Evolutionary conservation across 148 eudicot species (phyloP), one percentile per base, ranked within the genome.

Genomic region (Cornus controversa): DNA sequence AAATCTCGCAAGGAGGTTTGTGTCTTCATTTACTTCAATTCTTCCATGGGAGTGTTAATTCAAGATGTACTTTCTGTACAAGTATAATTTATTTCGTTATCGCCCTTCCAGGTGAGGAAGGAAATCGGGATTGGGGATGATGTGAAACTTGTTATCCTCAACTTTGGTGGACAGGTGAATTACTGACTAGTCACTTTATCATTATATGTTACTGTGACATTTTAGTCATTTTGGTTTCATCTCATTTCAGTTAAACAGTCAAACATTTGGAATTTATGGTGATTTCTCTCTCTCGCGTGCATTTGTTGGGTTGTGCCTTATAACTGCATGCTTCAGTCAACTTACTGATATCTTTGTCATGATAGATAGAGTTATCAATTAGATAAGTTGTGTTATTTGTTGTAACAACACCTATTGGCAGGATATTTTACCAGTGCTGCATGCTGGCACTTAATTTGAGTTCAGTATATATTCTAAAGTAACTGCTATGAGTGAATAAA

Each of bases 121-220:
- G 98, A 93, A 71, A 91, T 93, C 80, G 93, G 93, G 50, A 74
- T 93, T 82, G 84, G 73, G 24, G 95, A 93, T 42, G 90, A 91
- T 82, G 86, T 84, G 79, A 96, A 93, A 85, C 84, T 93, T 69
- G 92, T 96, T 74, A 88, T 96, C 79, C 87, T 96, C 42, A 96
- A 96, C 79, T 96, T 96, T 88, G 99, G 99, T 66, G 99, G 99
- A 58, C 99, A 95, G 91, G 99, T 95, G 74, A 67, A 69, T 79
- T 82, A 72, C 36, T 31, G 11, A 24, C 10, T 36, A 22, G 9
- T 54, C 66, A 13, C 47, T 75, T 70, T 78, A 54, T 36, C 20
- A 66, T 45, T 40, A 26, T 25, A 63, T 40, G 25, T 60, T 28
- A 22, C n/a, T 16, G 54, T 36, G 29, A 76, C 36, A 27, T 10